These are phyloP conservation scores for Puccinia polysora DNA, from an alignment of 1,284 basidiomycete species.

Conservation along the genomic window DNA sequence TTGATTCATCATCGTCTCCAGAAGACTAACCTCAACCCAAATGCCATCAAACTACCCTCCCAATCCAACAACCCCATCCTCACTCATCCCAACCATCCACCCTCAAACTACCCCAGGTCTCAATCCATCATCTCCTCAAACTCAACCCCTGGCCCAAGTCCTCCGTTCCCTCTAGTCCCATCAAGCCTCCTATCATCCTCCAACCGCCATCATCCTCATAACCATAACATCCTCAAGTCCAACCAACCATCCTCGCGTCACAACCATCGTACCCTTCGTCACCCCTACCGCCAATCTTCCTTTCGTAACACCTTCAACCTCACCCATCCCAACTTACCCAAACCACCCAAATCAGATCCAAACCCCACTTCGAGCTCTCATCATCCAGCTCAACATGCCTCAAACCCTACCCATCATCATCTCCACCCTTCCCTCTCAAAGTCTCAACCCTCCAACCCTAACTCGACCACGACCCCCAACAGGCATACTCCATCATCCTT, in stretches of 20 bases:
- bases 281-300: background rate
- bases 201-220: background rate
- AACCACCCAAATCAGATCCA: slow-evolving; percentile 2
- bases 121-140: no score
- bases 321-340: slow-evolving; percentile 17
- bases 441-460: background rate
- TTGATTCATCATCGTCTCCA: slow-evolving; percentile 24
- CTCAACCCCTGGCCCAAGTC: background rate
- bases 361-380: background rate
- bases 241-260: background rate
- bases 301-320: slow-evolving; percentile 4
- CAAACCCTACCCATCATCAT: background rate
- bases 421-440: background rate
- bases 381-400: background rate
- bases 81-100: background rate
- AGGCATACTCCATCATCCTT: background rate
- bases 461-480: background rate
- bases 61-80: background rate
- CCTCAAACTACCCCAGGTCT: background rate
- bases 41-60: background rate
- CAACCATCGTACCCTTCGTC: background rate
- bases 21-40: background rate
- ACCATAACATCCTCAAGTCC: slow-evolving; percentile 3
- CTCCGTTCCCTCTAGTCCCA: background rate
- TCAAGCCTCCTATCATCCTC: slow-evolving; percentile 3